A percentile compares a stretch with the other conserved stretches of the same genome.
Evolutionary conservation across 192 early-diverging fungal species (phyloP).

Genomic region (Chytriomyces confervae): DNA sequence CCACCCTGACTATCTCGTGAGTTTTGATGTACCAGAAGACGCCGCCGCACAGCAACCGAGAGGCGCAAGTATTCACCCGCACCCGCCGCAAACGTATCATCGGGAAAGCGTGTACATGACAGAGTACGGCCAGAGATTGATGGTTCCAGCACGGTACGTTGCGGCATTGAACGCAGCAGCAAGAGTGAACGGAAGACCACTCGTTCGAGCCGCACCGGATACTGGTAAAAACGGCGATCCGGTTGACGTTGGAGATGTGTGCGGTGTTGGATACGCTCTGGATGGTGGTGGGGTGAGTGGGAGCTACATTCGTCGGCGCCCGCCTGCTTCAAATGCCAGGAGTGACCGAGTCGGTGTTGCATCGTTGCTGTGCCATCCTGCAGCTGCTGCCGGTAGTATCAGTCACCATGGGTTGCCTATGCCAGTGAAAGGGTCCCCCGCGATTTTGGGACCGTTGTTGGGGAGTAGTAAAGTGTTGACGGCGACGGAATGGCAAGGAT

Average conservation of each 20-base stretch:
- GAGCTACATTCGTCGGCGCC: neutral
- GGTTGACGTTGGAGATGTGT: neutral
- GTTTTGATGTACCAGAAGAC: constrained; percentile 5
- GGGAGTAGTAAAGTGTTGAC: constrained; percentile 15
- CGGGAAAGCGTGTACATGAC: constrained; percentile 30
- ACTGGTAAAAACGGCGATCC: neutral
- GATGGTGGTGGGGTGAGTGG: neutral
- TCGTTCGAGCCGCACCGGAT: neutral
- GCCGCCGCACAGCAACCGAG: neutral
- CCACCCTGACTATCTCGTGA: constrained; percentile 29
- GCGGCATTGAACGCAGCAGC: constrained; percentile 35
- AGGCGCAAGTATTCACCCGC: neutral
- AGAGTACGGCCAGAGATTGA: constrained; percentile 17
- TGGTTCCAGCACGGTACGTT: constrained; percentile 31
- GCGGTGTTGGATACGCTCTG: neutral
- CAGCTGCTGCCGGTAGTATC: neutral
- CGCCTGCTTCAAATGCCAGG: neutral
- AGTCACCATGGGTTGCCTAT: neutral
- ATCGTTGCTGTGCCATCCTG: neutral
- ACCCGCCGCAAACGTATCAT: constrained; percentile 20
- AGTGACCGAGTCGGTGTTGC: neutral
- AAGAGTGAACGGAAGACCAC: constrained; percentile 27
- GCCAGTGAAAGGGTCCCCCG: constrained; percentile 14
- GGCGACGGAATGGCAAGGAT: constrained; percentile 30
- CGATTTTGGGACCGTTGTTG: constrained; percentile 30